Conservation (phyloP, 148 eudicot species). For the Linanthus parryae region DNA sequence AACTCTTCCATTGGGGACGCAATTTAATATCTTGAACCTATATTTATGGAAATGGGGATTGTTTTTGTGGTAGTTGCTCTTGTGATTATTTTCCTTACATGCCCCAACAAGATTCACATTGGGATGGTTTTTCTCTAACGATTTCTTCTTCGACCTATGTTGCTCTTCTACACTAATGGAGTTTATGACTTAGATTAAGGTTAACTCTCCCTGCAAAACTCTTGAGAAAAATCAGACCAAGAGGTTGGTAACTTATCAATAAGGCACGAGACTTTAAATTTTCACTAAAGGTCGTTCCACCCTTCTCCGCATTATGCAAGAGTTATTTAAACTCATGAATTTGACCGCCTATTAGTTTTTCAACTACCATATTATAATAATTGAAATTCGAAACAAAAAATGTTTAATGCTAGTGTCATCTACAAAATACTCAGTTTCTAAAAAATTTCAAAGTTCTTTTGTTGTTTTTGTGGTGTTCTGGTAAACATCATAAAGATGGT, state of each 20-base stretch:
- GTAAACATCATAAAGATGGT: slow-evolving; percentile 3
- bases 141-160: not conserved
- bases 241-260: not conserved
- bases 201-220: not conserved
- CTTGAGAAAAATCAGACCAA: not conserved
- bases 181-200: not conserved
- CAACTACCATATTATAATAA: slow-evolving; percentile 3
- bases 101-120: not conserved
- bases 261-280: slow-evolving; percentile 7
- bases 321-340: slow-evolving; percentile 1
- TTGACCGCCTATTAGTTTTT: not conserved
- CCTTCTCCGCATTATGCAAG: not conserved
- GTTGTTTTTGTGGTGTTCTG: not conserved
- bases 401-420: not conserved
- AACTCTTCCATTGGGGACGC: not conserved
- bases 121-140: not conserved
- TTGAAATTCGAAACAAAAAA: not conserved
- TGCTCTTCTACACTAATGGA: not conserved
- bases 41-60: not conserved
- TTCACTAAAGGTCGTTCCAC: not conserved
- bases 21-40: not conserved
- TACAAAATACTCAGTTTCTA: not conserved
- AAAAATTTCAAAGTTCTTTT: not conserved
- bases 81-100: not conserved
- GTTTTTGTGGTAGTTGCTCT: no score